Conservation (phyloP, 441 rosid genomes). For the Erodium trifolium region DNA sequence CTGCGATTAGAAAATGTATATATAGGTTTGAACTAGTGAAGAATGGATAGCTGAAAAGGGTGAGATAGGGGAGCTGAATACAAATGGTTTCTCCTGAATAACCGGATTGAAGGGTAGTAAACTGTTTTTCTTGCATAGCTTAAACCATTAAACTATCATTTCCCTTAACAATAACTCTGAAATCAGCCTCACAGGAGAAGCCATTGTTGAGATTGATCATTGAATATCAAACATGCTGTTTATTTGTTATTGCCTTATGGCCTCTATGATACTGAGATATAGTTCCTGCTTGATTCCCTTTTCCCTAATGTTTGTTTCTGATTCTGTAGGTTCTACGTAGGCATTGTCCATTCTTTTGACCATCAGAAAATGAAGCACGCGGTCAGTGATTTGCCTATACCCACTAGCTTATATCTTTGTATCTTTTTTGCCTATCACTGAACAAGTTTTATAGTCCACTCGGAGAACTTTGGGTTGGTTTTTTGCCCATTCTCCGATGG, state of each 20-base stretch:
- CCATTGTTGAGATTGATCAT: not conserved
- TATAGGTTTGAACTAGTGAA: too few relatives aligned
- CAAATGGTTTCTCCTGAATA: too few relatives aligned
- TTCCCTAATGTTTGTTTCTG: conserved; percentile 8
- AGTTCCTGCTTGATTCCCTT: not conserved
- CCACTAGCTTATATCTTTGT: not conserved
- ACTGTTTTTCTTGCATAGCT: too few relatives aligned
- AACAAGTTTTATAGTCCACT: conserved; percentile 1
- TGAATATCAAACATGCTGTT: not conserved
- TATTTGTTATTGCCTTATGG: not conserved
- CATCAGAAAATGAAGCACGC: conserved; percentile 37
- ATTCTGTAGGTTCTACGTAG: conserved; percentile 58
- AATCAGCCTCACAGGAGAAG: too few relatives aligned
- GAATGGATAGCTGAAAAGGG: too few relatives aligned
- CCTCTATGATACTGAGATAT: not conserved
- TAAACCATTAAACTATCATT: too few relatives aligned
- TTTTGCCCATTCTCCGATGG: too few relatives aligned
- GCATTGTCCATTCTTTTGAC: conserved; percentile 39
- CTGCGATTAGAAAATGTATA: too few relatives aligned
- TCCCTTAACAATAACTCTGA: too few relatives aligned
- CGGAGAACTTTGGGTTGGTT: not conserved
- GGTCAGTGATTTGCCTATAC: conserved; percentile 32
- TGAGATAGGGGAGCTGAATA: too few relatives aligned
- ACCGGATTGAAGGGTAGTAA: too few relatives aligned
- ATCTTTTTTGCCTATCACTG: not conserved